Evolutionary conservation across 2,329 filamentous ascomycete genomes (phyloP), one percentile per base, ranked within the genome.

Genomic region (Berkeleyomyces rouxiae): DNA sequence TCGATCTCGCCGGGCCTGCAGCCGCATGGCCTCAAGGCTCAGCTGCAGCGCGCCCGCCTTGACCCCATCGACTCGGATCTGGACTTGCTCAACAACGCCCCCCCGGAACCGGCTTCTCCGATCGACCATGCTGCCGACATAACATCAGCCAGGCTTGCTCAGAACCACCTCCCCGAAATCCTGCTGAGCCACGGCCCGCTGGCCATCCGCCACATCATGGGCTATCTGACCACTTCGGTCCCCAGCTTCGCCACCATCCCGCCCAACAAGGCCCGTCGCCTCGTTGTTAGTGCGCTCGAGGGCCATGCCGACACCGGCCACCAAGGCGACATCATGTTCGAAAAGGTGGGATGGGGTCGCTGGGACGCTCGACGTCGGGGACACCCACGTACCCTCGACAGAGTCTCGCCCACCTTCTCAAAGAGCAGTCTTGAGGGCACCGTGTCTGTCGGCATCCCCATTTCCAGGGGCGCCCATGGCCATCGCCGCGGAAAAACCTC

Each of bases 311-410:
- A 55, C 23, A 37, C 40, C 39, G 81, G 81, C 66, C 74, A 75
- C 62, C 78, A 85, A 66, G 85, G 85, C 67, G 85, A 89, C 68
- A 85, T 93, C 69, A 80, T 86, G 70, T 97, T 95, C 71, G 88
- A 95, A 73, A 97, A 97, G 78, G 90, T 96, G 64, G 92, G 92
- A 70, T 97, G 92, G 92, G 93, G 93, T 65, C 84, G 90, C 67
- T 99, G 92, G 92, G 88, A 95, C 73, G 93, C 91, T 66, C 84
- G 84, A 71, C 80, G 83, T 71, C 83, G 83, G 68, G 88, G 85
- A 62, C 82, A 88, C 66, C 76, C 80, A 51, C 69, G 76, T 66
- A 76, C 78, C 66, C 71, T 76, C 65, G 58, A 55, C 67, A 70
- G 63, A 61, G 61, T 51, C 66, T 71, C 68, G 70, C 76, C 72